Percentiles rank a stretch among this genome's conserved stretches.
Conservation (phyloP, 2,329 filamentous ascomycete genomes). For the Trichophyton verrucosum region DNA sequence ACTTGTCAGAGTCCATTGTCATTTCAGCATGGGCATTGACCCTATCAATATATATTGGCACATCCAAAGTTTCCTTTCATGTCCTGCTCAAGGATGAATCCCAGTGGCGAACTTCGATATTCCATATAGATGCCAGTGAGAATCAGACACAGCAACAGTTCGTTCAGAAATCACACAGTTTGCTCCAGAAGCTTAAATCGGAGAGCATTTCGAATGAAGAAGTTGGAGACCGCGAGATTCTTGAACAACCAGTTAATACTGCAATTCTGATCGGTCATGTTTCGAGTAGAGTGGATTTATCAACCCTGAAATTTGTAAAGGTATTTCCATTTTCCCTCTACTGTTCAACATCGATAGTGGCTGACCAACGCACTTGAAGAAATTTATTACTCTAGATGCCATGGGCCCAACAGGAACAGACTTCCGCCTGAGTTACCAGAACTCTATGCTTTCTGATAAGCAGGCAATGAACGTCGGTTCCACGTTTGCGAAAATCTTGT, state of each 20-base stretch:
- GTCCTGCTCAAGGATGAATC: background rate
- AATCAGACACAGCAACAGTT: conserved; percentile 4
- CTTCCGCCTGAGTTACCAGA: background rate
- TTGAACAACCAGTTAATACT: background rate
- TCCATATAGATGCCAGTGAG: conserved; percentile 1
- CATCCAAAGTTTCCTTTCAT: conserved; percentile 4
- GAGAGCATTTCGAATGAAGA: background rate
- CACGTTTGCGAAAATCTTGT: background rate
- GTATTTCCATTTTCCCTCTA: background rate
- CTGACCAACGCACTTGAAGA: background rate
- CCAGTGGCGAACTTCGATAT: conserved; percentile 4
- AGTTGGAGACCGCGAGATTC: background rate
- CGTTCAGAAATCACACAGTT: background rate
- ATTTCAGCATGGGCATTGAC: conserved; percentile 30
- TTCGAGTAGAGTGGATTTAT: background rate
- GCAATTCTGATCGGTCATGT: background rate
- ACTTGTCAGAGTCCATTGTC: conserved; percentile 22
- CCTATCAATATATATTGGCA: conserved; percentile 20
- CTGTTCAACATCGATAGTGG: background rate
- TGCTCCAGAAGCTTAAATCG: background rate
- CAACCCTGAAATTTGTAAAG: background rate
- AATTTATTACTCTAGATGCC: background rate
- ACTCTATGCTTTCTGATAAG: conserved; percentile 1
- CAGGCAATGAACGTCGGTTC: background rate
- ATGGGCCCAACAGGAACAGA: no score